Conservation (phyloP, 352 stramenopile species). For the Globisporangium spinosum region DNA sequence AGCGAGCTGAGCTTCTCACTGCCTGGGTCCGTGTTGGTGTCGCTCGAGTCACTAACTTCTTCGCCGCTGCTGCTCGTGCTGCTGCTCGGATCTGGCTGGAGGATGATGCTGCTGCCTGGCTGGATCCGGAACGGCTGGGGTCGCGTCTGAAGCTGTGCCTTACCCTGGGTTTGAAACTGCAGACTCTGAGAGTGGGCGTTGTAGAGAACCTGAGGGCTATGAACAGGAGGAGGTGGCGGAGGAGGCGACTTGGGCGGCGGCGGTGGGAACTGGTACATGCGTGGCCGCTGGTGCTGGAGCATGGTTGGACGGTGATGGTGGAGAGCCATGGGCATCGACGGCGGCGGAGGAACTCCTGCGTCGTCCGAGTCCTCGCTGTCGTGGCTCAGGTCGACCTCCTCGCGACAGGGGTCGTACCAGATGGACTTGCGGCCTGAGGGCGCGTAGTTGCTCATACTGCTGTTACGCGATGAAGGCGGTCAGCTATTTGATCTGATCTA, state of each 20-base stretch:
- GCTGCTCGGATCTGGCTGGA: conserved; percentile 18
- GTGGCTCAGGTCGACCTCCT: conserved; percentile 17
- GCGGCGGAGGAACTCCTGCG: background rate
- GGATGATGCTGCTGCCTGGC: conserved; percentile 17
- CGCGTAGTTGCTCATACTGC: conserved; percentile 11
- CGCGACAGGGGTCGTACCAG: conserved; percentile 18
- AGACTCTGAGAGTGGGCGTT: background rate
- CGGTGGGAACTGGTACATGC: conserved; percentile 10
- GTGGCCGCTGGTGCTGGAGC: background rate
- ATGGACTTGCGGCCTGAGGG: conserved; percentile 15
- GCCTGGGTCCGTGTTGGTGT: conserved; percentile 25
- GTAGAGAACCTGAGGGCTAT: background rate
- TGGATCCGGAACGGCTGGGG: conserved; percentile 17
- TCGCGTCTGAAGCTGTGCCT: background rate
- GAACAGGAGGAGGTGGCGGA: background rate
- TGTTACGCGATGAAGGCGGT: background rate
- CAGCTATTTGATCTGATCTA: background rate
- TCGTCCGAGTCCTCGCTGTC: conserved; percentile 17
- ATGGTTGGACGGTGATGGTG: background rate
- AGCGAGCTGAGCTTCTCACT: conserved; percentile 13
- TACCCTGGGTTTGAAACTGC: background rate
- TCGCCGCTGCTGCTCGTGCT: conserved; percentile 19
- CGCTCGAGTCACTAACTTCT: conserved; percentile 35
- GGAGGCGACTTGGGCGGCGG: conserved; percentile 11
- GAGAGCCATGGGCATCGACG: background rate